phyloP scores from a whole-genome alignment of 1,284 basidiomycete species.

The Malassezia restricta region DNA sequence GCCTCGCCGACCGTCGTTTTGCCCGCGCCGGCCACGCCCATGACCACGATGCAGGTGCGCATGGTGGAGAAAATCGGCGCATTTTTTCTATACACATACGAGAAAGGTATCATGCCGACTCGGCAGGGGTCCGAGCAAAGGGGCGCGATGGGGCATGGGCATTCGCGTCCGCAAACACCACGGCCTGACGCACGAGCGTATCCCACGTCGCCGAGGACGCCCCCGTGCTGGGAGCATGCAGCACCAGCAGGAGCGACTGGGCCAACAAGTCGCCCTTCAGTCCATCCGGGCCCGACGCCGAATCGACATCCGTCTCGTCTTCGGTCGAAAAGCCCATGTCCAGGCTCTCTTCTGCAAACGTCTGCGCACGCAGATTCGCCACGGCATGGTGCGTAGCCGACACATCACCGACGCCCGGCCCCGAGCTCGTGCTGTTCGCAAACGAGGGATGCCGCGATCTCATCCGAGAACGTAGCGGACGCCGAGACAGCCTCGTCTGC shows the following conservation, averaged over 20 bases:
- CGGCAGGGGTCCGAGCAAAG: too few relatives aligned
- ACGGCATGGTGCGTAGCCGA: not conserved
- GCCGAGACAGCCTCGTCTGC: not conserved
- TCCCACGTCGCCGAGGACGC: not conserved
- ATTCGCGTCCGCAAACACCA: not conserved
- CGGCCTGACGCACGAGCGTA: constrained; percentile 4
- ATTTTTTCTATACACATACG: too few relatives aligned
- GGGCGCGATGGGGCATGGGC: not conserved
- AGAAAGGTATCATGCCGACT: too few relatives aligned
- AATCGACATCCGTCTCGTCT: constrained; percentile 14
- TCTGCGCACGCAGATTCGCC: not conserved
- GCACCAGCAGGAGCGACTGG: not conserved
- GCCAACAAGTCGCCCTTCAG: not conserved
- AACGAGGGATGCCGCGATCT: constrained; percentile 1
- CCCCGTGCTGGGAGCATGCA: not conserved
- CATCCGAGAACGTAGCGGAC: not conserved
- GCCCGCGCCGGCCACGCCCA: constrained; percentile 48
- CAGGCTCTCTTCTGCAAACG: not conserved
- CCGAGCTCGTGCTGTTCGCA: not conserved
- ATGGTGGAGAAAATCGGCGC: not conserved
- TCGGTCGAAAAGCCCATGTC: constrained; percentile 11
- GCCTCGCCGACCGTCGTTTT: constrained; percentile 70
- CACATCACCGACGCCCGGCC: not conserved
- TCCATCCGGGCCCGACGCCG: not conserved
- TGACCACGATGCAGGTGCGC: not conserved